Evolutionary conservation across 2,329 filamentous ascomycete species (phyloP), one percentile per base, ranked within the genome.

Genomic region (Fusarium protoensiforme): DNA sequence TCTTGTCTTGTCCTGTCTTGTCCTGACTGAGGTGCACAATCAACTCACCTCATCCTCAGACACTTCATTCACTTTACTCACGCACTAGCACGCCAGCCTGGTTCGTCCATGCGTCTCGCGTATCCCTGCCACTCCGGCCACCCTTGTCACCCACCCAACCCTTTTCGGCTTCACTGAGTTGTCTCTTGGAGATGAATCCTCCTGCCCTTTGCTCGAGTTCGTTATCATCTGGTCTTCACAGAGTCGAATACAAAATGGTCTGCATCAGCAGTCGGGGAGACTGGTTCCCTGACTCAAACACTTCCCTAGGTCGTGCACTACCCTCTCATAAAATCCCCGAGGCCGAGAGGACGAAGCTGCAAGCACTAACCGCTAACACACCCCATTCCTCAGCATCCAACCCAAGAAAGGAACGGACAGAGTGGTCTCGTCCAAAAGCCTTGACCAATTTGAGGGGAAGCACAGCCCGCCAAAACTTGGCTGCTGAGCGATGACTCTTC

Each of bases 51-150:
- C 67, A 64, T 66, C 64, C 65, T 46, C 71, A 63, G 61, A 68
- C 64, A 73, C 71, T 66, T 71, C 64, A 68, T 46, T 62, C 58
- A 56, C 64, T 67, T 53, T 29, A 64, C 60, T 67, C 69, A 65
- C 57, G 64, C 69, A 70, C 65, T 74, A 61, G 64, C 72, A 77
- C 69, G 65, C 75, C 75, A 76, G 65, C 64, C 65, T 64, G 69
- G 75, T 77, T 77, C 71, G 75, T 24, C 41, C 41, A 46, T 77
- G 73, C 75, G 66, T 76, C 69, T 76, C 75, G 73, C 75, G 75
- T 75, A 77, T 76, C 75, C 75, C 75, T 77, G 75, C 71, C 71
- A 53, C 68, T 63, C 68, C 69, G 67, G 65, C 62, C 64, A 75
- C 69, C 75, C 75, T 58, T 57, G 75, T 69, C 75, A 69, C 73